Base-by-base conservation (phyloP, 768 basidiomycete species). In the Russula sp. region DNA sequence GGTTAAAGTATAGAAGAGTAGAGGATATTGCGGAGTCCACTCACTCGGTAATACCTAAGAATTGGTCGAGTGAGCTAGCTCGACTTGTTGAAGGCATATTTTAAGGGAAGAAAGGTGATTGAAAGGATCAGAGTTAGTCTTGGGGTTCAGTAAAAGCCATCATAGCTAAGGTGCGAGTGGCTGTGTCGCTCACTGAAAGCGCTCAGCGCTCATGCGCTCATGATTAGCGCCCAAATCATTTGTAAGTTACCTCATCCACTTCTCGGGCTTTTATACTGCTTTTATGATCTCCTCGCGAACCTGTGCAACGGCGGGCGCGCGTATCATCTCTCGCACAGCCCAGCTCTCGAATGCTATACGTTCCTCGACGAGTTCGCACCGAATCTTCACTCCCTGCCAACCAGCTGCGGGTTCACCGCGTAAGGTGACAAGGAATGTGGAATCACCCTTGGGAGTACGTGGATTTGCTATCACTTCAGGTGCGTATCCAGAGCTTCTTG, bases 401-500 rank as follows among this genome's bases (percentile, higher is more conserved):
- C 48, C 20, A 4, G 13, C 30, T 48, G 46, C 11, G 46, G 22
- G 22, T 20, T 22, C 59, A 10, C 50, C 38, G 24, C 30, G 38
- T 44, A 9, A 26, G 10, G 34, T 52, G 11, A 24, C 14, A 44
- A 52, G 11, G 42, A 52, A 34, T 24, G 20, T 22, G 18, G 42
- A 9, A 7, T 28, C 16, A 6, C 54, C 40, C 30, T 38, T 52
- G 5, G 38, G 32, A 51, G 55, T 32, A 32, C 59, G 64, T 44
- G n/a, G 49, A 6, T 57, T 57, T 14, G 60, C 55, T 22, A 57
- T 55, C 13, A 26, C 32, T 51, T 61, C 50, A 57, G 64, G 64
- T 65, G 22, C 32, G 2, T 65, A 34, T 32, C 7, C 22, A 16
- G 2, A 34, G 24, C 36, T 10, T 13, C 30, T 32, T 46, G 20